Evolutionary conservation across 129 eudicot genomes (phyloP), one percentile per base, ranked within the genome.

Genomic region (carrot (Daucus carota)): DNA sequence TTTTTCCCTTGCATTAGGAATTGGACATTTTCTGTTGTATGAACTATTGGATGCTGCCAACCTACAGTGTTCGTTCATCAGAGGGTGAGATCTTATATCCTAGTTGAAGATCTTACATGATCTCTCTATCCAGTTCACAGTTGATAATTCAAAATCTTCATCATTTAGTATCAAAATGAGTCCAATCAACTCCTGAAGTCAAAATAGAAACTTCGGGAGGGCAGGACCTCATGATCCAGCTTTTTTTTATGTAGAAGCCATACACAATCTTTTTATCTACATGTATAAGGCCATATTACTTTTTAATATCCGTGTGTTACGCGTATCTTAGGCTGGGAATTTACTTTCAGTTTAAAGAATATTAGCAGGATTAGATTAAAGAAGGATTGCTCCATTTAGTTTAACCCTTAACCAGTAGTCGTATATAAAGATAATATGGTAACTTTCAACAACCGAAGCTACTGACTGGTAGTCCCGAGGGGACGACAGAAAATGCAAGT

Each of bases 31-130:
- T 80, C 59, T 85, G 89, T 78, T 18, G 47, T 63, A 60, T 40
- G 77, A 82, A 80, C 72, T 73, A 73, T 13, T 85, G 86, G 89
- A 85, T 36, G n/a, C 78, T 82, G 28, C 89, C 88, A 26, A 79
- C 81, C 67, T 81, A 79, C 65, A 12, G 68, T 68, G 46, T 74
- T 28, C 60, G 70, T 7, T 54, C 78, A 60, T 68, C 79, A 70
- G 67, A 77, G 17, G 89, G 89, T 85, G 82, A 72, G 79, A 76
- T 60, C 50, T 6, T 42, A 52, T 52, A 52, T 50, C 59, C 59
- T 50, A 50, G 26, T 50, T 50, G 40, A 36, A 36, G 40, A 50
- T 50, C 18, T 50, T 20, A 20, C 59, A 18, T 50, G n/a, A 50
- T 50, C 1, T 50, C 59, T 50, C 26, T 50, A 50, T 50, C 26